Base-by-base conservation (phyloP, 1,284 basidiomycete genomes). In the Malassezia obtusa region DNA sequence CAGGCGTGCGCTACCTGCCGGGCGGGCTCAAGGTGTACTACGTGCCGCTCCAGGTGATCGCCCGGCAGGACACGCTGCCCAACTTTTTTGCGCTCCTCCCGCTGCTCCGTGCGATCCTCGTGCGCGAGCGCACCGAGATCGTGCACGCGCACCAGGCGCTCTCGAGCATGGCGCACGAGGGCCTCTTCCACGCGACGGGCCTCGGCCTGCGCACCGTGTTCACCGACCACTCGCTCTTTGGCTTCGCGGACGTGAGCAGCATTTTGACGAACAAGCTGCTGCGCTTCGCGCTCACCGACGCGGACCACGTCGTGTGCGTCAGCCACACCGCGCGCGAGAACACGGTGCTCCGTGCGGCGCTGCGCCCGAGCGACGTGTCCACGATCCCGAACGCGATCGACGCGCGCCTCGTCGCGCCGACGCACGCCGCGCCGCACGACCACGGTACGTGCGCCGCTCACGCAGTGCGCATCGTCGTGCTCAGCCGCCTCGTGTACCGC, bases 201-300 rank as follows among this genome's bases (percentile, higher is more conserved):
- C 54, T 73, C 46, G 74, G 75, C 0, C 79, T 91, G 11, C 81
- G 85, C 19, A 88, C 88, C 0, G 86, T 94, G 9, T 95, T 98
- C 73, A 96, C 94, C 1, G 94, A 99, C 75, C 94, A 99, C 70
- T 89, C 86, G 63, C 77, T 99, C 22, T 98, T 96, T 65, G 90
- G 89, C 0, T 89, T 99, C 64, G 89, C 88, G 40, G 91, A 95
- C 67, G 90, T 90, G 15, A 89, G 89, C 0, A 90, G 89, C 64
- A 91, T 98, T 44, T 77, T 96, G 60, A 96, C 94, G 5, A 98
- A 98, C 78, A 98, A 98, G 74, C 80, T 99, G 33, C 78, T 98
- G 25, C 85, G 83, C 12, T 88, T 83, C 14, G 85, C 85, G 1
- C 77, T 99, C 64, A 82, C 84, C 59, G 91, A 92, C 72, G 86